A percentile compares a stretch with the other conserved stretches of the same genome.
Evolutionary conservation across 2,329 filamentous ascomycete genomes (phyloP).

Genomic region (Epichloe festucae): DNA sequence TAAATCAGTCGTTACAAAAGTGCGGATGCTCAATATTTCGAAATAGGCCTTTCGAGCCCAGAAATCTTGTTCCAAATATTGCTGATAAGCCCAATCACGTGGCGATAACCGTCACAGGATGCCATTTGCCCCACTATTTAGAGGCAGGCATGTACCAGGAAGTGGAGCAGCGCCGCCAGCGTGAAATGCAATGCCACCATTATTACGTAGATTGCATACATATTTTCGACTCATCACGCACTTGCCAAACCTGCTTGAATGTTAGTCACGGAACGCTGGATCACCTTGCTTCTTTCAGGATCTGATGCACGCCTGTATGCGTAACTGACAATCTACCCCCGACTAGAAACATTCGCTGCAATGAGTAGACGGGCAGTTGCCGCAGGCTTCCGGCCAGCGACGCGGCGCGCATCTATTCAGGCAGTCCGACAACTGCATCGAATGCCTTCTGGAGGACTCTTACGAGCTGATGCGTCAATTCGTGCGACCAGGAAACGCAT

Average conservation of each 20-base stretch:
- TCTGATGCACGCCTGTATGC: background rate
- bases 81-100: constrained; percentile 14
- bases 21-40: background rate
- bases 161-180: background rate
- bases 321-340: background rate
- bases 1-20: background rate
- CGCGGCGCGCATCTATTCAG: constrained; percentile 45
- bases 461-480: constrained; percentile 51
- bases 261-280: background rate
- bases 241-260: background rate
- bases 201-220: background rate
- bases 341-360: constrained; percentile 4
- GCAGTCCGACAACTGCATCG: constrained; percentile 52
- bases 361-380: constrained; percentile 40
- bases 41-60: constrained; percentile 12
- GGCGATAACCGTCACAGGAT: background rate
- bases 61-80: constrained; percentile 21
- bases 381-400: constrained; percentile 54
- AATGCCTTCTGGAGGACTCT: constrained; percentile 54
- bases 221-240: background rate
- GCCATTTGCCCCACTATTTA: background rate
- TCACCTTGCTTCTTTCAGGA: background rate
- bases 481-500: constrained; percentile 48
- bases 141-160: background rate
- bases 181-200: too few species aligned